Base-by-base conservation (phyloP, 2,329 filamentous ascomycete species). In the Stromatinia cepivora region DNA sequence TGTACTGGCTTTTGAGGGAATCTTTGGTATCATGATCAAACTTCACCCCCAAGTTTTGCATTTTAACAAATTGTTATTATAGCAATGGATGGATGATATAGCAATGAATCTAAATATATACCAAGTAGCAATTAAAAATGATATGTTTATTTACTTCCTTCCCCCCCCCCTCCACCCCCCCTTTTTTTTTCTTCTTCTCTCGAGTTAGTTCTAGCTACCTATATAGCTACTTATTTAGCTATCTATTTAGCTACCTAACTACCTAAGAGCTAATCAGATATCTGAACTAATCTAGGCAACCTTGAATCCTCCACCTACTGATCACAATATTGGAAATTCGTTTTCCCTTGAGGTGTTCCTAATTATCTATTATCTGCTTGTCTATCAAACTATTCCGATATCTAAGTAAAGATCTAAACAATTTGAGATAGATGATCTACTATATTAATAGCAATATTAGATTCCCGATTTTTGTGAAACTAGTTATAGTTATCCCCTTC, bases 31-130 rank as follows among this genome's bases (percentile, higher is more conserved):
- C 1, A 28, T 52, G 61, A 63, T 52, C 46, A 63, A 63, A 63
- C 34, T 28, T 28, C 31, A 52, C 46, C 31, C 31, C 34, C n/a
- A 39, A 39, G 31, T 25, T 52, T 20, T 63, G 46, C 34, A 28
- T 52, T 52, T 39, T 39, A 57, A 63, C 46, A 39, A 25, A 42
- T 63, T 63, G 46, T 52, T 63, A 28, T 52, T 52, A 50, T 50
- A n/a, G 20, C 46, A 52, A 36, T 39, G 46, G 31, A 36, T 42
- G 46, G n/a, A 36, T 36, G 31, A 50, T 25, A 50, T 50, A 63
- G 22, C 45, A 28, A 25, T 50, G 59, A 28, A 28, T 39, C 22
- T 22, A 34, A 42, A 52, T 15, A 63, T 52, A 63, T 31, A 59
- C 17, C 56, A 50, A 25, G 13, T 36, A 50, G 46, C 45, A 62